Percentiles rank a stretch among this genome's conserved stretches.
Evolutionary conservation across 306 rosid species (phyloP).

Genomic region (Spatholobus suberectus): DNA sequence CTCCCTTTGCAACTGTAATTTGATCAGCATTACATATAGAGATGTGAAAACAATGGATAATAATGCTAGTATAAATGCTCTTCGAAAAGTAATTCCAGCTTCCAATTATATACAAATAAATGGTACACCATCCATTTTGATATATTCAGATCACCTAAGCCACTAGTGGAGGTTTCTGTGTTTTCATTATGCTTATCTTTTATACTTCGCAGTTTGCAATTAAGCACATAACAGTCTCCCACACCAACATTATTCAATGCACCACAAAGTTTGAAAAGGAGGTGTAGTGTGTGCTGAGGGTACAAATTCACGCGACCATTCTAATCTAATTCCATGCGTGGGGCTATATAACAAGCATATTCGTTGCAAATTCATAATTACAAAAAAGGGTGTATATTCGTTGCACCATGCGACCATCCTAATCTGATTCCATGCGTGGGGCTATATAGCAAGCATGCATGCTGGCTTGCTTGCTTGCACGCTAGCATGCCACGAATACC

Average conservation of each 20-base stretch:
- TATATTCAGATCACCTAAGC: not conserved
- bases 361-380: conserved; percentile 25
- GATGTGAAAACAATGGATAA: not conserved
- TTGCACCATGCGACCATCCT: conserved; percentile 48
- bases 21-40: not conserved
- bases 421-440: conserved; percentile 47
- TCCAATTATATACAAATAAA: conserved; percentile 4
- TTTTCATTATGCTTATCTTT: conserved; percentile 32
- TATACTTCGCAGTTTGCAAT: not conserved
- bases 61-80: not conserved
- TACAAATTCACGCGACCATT: conserved; percentile 16
- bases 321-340: not conserved
- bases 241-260: conserved; percentile 31
- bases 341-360: not conserved
- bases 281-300: not conserved
- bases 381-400: conserved; percentile 29
- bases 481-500: conserved; percentile 44
- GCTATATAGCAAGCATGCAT: conserved; percentile 44
- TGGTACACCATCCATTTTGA: not conserved
- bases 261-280: conserved; percentile 26
- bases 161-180: conserved; percentile 21
- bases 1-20: not conserved
- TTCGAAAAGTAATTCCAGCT: not conserved
- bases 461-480: conserved; percentile 37
- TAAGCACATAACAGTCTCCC: not conserved